Percentiles rank a stretch among this genome's conserved stretches.
Evolutionary conservation across 192 early-diverging fungal genomes (phyloP).

Genomic region (Phlyctochytrium bullatum): DNA sequence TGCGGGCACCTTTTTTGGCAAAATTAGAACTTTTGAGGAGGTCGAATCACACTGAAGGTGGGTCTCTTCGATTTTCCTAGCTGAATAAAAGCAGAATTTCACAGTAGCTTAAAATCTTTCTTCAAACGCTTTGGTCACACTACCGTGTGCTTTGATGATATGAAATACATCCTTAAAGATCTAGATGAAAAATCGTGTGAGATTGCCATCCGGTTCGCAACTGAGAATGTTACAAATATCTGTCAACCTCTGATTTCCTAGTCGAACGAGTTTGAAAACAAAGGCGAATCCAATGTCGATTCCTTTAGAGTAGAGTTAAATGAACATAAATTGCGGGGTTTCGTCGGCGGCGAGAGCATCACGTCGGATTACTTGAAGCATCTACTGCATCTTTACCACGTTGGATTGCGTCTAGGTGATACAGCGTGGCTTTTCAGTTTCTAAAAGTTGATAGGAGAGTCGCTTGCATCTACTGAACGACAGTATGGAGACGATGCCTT

Average conservation of each 20-base stretch:
- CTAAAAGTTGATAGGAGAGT: constrained; percentile 22
- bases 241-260: no score
- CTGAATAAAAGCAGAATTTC: no score
- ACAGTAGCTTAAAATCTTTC: neutral
- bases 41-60: constrained; percentile 17
- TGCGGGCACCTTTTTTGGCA: constrained; percentile 72
- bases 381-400: neutral
- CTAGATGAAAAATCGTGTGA: neutral
- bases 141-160: neutral
- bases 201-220: neutral
- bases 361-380: neutral
- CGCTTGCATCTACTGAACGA: constrained; percentile 64
- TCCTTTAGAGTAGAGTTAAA: no score
- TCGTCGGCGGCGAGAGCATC: neutral
- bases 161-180: neutral
- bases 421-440: no score
- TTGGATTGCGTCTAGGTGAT: no score
- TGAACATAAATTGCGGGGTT: no score
- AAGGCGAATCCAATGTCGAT: no score
- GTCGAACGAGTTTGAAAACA: no score
- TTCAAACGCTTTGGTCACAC: neutral
- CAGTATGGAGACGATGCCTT: constrained; percentile 81
- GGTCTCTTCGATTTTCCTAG: no score
- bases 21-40: constrained; percentile 56
- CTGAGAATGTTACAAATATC: no score